phyloP scores from a whole-genome alignment of 1,284 basidiomycete genomes.

The Puccinia novopanici region DNA sequence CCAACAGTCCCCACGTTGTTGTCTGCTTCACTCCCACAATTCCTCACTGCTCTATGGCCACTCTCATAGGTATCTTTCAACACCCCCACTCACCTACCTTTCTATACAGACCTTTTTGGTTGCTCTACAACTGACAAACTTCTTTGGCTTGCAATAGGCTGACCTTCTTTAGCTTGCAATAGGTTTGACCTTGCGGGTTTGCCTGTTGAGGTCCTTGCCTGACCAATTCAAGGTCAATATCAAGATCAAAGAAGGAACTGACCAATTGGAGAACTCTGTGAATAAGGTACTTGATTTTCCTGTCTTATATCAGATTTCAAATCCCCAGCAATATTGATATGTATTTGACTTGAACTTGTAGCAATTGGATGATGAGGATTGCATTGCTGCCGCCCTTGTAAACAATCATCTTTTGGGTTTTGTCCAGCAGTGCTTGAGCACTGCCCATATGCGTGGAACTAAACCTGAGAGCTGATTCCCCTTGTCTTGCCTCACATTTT shows the following conservation, averaged over 20 bases:
- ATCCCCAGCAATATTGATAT: no score
- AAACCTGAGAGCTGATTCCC: no score
- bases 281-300: constrained; percentile 44
- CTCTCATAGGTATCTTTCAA: constrained; percentile 74
- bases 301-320: no score
- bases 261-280: constrained; percentile 89
- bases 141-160: constrained; percentile 19
- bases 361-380: constrained; percentile 99
- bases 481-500: no score
- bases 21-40: constrained; percentile 96
- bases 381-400: constrained; percentile 94
- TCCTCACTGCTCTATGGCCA: constrained; percentile 97
- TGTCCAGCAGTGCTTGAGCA: constrained; percentile 79
- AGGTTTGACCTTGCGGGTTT: constrained; percentile 90
- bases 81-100: neutral
- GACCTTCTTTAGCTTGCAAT: neutral
- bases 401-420: constrained; percentile 83
- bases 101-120: no score
- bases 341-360: no score
- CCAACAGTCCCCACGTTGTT: constrained; percentile 68
- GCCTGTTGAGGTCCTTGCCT: constrained; percentile 85
- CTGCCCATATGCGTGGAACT: constrained; percentile 61
- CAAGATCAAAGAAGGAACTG: constrained; percentile 85
- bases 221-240: constrained; percentile 94
- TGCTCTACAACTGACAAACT: no score